Base-by-base conservation (phyloP, 257 asterid genomes). In the Solanum commersonii region DNA sequence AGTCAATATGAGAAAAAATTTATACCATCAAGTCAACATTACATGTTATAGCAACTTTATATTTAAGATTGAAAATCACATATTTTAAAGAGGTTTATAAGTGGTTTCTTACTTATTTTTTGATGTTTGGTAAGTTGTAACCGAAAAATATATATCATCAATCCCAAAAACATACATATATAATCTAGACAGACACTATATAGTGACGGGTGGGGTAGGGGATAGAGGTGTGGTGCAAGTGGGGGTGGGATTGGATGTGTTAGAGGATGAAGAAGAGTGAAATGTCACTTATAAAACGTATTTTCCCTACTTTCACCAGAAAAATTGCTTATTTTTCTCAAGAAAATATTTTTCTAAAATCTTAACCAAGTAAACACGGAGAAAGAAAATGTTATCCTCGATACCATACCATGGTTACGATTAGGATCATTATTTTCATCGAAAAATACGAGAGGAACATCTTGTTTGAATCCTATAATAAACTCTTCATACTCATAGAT, bases 401-500 rank as follows among this genome's bases (percentile, higher is more conserved):
- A 68, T 68, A 68, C 22, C 74, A 1, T 49, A 82, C 86, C 86
- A 31, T 29, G 44, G 2, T 49, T 49, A 10, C 6, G 31, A 82
- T 82, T 82, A 82, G 71, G 71, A 31, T 82, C 68, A 20, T 59
- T 52, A 27, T 37, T 56, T 1, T 87, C 90, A 1, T 81, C 73
- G 34, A 89, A 91, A 14, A 87, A 90, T 60, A 87, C 27, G 40
- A 94, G 40, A 0, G 96, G 93, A 16, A 89, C 88, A 27, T 94
- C 96, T 8, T 94, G 94, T 90, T 83, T 87, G 90, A 74, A 91
- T 1, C 96, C 95, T 33, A 74, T 88, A 4, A 84, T 86, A 85
- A 91, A 92, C 2, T 90, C 95, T 25, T 93, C 94, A 46, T 92
- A 91, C 74, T 91, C 96, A 42, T 87, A 86, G 4, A 91, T 87